Evolutionary conservation across 208 protist genomes (phyloP).

Genomic region (Sergeia podlipaevii): DNA sequence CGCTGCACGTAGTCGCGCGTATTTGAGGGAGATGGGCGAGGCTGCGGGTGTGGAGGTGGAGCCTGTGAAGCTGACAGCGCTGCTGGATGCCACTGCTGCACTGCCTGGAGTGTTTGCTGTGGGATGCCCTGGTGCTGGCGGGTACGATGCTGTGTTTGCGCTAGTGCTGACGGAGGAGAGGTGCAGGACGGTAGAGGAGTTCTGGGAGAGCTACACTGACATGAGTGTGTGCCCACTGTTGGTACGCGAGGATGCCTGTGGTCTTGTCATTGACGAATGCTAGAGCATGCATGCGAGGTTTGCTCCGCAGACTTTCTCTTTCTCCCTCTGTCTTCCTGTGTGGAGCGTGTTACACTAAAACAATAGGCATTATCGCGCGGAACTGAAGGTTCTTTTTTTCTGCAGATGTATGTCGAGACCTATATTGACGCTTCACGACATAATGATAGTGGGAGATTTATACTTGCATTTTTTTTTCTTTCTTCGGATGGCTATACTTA

Average conservation of each 20-base stretch:
- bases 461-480: no score
- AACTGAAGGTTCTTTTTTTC: no score
- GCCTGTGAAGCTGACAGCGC: slow-evolving; percentile 66
- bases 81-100: slow-evolving; percentile 81
- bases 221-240: slow-evolving; percentile 77
- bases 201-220: slow-evolving; percentile 61
- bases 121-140: slow-evolving; percentile 92
- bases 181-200: slow-evolving; percentile 50
- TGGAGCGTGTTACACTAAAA: no score
- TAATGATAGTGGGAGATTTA: no score
- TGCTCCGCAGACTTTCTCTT: no score
- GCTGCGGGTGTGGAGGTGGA: slow-evolving; percentile 83
- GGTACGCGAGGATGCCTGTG: slow-evolving; percentile 72
- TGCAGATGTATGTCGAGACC: no score
- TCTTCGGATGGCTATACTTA: no score
- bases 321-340: no score
- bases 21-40: slow-evolving; percentile 79
- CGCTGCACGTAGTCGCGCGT: slow-evolving; percentile 36
- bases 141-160: slow-evolving; percentile 93
- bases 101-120: slow-evolving; percentile 90
- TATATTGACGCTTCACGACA: no score
- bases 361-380: no score
- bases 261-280: slow-evolving; percentile 39
- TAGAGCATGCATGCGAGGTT: background rate
- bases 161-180: slow-evolving; percentile 68